Evolutionary conservation across 2,329 filamentous ascomycete species (phyloP).

Genomic region (Dissoconium aciculare): DNA sequence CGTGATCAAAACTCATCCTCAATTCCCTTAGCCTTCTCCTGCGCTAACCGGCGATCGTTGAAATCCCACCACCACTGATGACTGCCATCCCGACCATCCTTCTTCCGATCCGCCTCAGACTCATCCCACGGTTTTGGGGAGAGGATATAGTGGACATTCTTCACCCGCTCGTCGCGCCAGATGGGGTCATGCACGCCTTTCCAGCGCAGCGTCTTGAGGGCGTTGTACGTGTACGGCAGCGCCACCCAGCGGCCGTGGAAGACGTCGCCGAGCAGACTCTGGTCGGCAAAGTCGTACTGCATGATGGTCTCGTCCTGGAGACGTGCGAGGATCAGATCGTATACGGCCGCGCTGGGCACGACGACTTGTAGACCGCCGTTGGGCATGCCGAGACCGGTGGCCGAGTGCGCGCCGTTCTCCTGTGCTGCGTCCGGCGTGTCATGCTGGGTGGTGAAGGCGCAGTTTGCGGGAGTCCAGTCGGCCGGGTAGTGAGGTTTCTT

Average conservation of each 20-base stretch:
- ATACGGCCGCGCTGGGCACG: constrained; percentile 39
- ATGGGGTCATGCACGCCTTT: constrained; percentile 43
- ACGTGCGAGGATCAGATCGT: constrained; percentile 36
- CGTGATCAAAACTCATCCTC: constrained; percentile 35
- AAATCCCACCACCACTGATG: constrained; percentile 45
- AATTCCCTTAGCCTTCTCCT: constrained; percentile 35
- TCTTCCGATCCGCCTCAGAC: constrained; percentile 25
- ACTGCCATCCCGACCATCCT: constrained; percentile 30
- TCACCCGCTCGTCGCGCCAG: constrained; percentile 45
- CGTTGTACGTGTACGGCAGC: constrained; percentile 47
- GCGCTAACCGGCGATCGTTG: constrained; percentile 34
- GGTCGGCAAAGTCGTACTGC: constrained; percentile 46
- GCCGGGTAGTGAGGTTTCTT: constrained; percentile 63
- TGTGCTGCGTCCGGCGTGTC: constrained; percentile 36
- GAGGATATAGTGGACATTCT: constrained; percentile 49
- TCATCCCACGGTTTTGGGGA: constrained; percentile 51
- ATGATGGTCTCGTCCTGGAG: constrained; percentile 32
- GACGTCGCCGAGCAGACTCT: constrained; percentile 42
- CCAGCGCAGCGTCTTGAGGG: constrained; percentile 44
- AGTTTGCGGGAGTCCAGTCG: constrained; percentile 51
- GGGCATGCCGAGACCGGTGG: constrained; percentile 40
- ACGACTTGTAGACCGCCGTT: constrained; percentile 49
- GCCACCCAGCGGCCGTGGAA: constrained; percentile 44
- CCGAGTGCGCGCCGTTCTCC: constrained; percentile 33
- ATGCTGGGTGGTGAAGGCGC: constrained; percentile 47